These are phyloP conservation scores for Eimeria falciformis DNA, from an alignment of 169 alveolate species.

Conservation along the genomic window DNA sequence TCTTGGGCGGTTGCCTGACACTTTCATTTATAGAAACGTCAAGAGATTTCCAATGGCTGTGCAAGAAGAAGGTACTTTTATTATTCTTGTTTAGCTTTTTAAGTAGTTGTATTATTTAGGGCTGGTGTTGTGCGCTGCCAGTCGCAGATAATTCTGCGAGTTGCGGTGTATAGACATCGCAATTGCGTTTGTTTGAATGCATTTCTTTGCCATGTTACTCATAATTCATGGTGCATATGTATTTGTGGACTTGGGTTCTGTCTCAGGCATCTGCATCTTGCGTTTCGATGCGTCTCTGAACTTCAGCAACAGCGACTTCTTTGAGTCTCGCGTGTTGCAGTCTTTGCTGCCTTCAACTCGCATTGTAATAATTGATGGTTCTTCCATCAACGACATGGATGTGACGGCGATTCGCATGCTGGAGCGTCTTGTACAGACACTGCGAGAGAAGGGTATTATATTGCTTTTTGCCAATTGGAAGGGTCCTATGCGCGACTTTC, in stretches of 20 bases:
- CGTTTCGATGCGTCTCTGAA: conserved; percentile 82
- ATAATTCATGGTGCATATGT: background rate
- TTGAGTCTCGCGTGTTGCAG: conserved; percentile 71
- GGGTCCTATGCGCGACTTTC: conserved; percentile 80
- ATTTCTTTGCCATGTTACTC: background rate
- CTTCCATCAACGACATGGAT: conserved; percentile 79
- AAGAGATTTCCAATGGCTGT: conserved; percentile 77
- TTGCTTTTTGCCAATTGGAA: conserved; percentile 80
- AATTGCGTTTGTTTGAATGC: background rate
- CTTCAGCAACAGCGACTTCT: conserved; percentile 79
- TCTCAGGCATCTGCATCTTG: conserved; percentile 76
- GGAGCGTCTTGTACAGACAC: conserved; percentile 66
- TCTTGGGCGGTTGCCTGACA: conserved; percentile 78
- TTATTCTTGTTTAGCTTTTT: background rate
- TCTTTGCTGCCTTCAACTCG: conserved; percentile 61
- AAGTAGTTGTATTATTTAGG: background rate
- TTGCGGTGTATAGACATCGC: too few relatives aligned
- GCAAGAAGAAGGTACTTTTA: conserved; percentile 75
- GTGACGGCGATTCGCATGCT: conserved; percentile 80
- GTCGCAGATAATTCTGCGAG: too few relatives aligned
- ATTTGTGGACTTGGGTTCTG: background rate
- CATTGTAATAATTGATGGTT: conserved; percentile 74
- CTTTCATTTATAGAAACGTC: conserved; percentile 77
- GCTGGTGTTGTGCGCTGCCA: background rate
- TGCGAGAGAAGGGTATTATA: conserved; percentile 21